These are phyloP conservation scores for Lactuca sativa DNA, from an alignment of 129 eudicot species.

Conservation along the genomic window DNA sequence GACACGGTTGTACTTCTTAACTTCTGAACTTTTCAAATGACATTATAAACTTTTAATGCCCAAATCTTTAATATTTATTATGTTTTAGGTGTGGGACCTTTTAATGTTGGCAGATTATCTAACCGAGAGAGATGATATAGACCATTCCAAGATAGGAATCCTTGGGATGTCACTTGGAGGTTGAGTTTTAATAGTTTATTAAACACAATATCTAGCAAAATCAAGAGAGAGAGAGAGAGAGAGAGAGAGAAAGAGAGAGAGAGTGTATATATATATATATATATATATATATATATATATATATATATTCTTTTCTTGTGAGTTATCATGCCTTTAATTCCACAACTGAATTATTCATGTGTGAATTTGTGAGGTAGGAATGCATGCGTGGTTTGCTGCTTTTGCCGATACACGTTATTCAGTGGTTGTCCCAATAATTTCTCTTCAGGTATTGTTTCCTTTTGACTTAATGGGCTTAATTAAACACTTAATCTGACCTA, in stretches of 20 bases:
- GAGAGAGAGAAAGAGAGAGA: too few relatives aligned
- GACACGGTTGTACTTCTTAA: constrained; percentile 59
- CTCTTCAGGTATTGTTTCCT: constrained; percentile 63
- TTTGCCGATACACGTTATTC: constrained; percentile 81
- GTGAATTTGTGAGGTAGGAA: constrained; percentile 48
- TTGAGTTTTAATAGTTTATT: constrained; percentile 23
- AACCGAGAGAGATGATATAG: background rate
- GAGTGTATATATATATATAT: too few relatives aligned
- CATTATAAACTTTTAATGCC: background rate
- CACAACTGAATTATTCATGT: constrained; percentile 9
- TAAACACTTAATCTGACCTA: too few relatives aligned
- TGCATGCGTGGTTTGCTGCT: constrained; percentile 98
- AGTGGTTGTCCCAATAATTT: constrained; percentile 84
- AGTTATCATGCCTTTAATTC: background rate
- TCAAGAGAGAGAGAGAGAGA: too few relatives aligned
- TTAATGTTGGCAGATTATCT: constrained; percentile 89
- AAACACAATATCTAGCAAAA: background rate
- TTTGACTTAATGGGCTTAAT: background rate
- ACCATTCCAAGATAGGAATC: background rate
- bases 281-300: too few relatives aligned
- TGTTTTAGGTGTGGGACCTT: constrained; percentile 77
- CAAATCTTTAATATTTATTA: background rate
- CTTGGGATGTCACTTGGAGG: constrained; percentile 99
- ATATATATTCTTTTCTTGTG: too few relatives aligned
- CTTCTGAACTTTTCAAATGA: background rate